Evolutionary conservation across 768 basidiomycete genomes (phyloP), one percentile per base, ranked within the genome.

Genomic region (Rhizopogon roseolus): DNA sequence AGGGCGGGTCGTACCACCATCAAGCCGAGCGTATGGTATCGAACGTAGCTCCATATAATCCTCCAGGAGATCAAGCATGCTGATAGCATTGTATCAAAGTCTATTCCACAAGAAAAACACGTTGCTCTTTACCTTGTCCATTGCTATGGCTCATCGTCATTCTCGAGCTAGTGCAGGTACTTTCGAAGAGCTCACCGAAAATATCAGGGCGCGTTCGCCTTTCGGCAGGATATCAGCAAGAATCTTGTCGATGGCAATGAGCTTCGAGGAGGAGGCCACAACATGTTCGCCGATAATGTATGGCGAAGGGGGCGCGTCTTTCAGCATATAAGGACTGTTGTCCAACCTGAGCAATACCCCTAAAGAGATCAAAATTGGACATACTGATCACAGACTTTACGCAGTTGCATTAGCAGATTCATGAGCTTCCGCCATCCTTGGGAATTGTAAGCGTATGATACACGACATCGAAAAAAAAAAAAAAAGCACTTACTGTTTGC

Each of bases 321-420:
- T 69, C 0, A 85, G 65, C 40, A 81, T 53, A 59, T 83, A 85
- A 13, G 82, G 82, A 55, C 81, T 81, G 54, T 17, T n/a, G 53
- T 1, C 46, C 22, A 13, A 46, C 37, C 22, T 62, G 40, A 64
- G 41, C 42, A 54, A 5, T 25, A 22, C 52, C 27, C 13, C 8
- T 17, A 36, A 9, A 8, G 14, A 25, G 27, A 17, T 39, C 4
- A 17, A 50, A 34, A 22, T 9, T 51, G 10, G 3, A 62, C 80
- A 32, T 57, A 82, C 79, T 88, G 86, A 60, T 86, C 84, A 66
- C 86, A 88, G 45, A 86, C 78, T 72, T 81, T 79, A 42, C 86
- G 76, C 10, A 89, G 71, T 65, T 88, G 86, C 73, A 88, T 78
- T 43, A 89, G 64, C n/a, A 88, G 71, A 64, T 85, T 86, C 78